Conservation (phyloP, 352 stramenopile species). For the Phytophthora palmivora region DNA sequence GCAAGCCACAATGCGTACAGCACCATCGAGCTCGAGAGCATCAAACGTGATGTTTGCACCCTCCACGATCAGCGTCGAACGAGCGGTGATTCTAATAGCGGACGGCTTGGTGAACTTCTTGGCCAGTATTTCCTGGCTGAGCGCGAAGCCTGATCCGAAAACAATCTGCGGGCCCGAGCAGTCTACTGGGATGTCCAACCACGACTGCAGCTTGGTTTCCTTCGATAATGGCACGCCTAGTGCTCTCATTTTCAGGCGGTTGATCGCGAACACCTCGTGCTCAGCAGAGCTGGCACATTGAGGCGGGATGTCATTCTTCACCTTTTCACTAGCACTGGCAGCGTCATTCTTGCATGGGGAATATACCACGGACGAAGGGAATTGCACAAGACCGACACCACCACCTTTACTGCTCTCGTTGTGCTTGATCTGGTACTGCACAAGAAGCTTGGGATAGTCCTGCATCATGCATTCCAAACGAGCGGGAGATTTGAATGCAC, state of each 20-base stretch:
- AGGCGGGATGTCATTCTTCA: slow-evolving; percentile 55
- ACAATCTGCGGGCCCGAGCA: slow-evolving; percentile 55
- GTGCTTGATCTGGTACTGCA: slow-evolving; percentile 38
- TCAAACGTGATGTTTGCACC: slow-evolving; percentile 53
- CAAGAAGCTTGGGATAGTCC: slow-evolving; percentile 72
- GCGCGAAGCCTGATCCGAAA: slow-evolving; percentile 47
- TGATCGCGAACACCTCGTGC: slow-evolving; percentile 66
- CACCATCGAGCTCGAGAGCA: slow-evolving; percentile 54
- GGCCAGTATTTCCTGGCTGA: slow-evolving; percentile 36
- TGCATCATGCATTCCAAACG: slow-evolving; percentile 86
- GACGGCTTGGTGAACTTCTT: slow-evolving; percentile 42
- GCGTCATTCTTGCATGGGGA: slow-evolving; percentile 81
- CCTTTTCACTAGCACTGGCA: slow-evolving; percentile 58
- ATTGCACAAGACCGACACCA: slow-evolving; percentile 57
- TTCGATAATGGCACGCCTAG: slow-evolving; percentile 35
- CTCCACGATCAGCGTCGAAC: slow-evolving; percentile 66
- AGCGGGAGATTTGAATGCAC: slow-evolving; percentile 68
- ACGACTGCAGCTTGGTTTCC: slow-evolving; percentile 32
- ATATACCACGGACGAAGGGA: slow-evolving; percentile 68
- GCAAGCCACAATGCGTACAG: slow-evolving; percentile 52
- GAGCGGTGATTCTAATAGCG: slow-evolving; percentile 43
- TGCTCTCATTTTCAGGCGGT: slow-evolving; percentile 46
- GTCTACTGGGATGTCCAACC: slow-evolving; percentile 61
- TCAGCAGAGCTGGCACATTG: slow-evolving; percentile 72
- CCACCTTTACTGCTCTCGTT: slow-evolving; percentile 18